A percentile compares a stretch with the other conserved stretches of the same genome.
These are phyloP conservation scores for Ceraceosorus guamensis DNA, from an alignment of 1,284 basidiomycete species.

Conservation along the genomic window DNA sequence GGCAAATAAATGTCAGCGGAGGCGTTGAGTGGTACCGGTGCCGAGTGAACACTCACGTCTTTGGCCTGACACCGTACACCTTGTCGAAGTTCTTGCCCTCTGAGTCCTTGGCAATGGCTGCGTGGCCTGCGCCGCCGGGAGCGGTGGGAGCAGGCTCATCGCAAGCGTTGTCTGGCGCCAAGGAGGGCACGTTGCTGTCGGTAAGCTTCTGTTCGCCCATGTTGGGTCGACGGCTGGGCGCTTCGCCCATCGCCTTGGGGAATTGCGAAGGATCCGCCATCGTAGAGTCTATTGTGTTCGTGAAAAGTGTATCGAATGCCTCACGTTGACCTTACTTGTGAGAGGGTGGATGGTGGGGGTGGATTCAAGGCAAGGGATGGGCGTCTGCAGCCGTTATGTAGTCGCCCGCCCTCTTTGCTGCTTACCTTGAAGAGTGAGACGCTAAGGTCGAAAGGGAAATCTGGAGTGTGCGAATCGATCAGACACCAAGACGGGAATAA, in stretches of 20 bases:
- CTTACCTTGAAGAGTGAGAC: too few species aligned
- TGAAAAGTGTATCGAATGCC: too few species aligned
- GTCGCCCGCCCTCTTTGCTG: too few species aligned
- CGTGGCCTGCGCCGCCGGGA: slow-evolving; percentile 29
- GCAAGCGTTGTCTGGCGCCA: slow-evolving; percentile 38
- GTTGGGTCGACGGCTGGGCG: slow-evolving; percentile 14
- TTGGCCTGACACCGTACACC: slow-evolving; percentile 40
- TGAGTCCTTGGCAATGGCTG: slow-evolving; percentile 30
- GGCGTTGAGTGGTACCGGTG: background rate
- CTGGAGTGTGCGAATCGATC: too few species aligned
- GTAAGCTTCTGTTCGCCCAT: slow-evolving; percentile 27
- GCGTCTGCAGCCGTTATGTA: too few species aligned
- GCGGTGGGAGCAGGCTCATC: slow-evolving; percentile 36
- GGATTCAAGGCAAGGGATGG: too few species aligned
- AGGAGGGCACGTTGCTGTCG: slow-evolving; percentile 19
- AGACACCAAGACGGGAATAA: too few species aligned
- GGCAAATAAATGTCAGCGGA: background rate
- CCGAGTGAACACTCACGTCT: slow-evolving; percentile 16
- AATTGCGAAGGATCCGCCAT: too few species aligned
- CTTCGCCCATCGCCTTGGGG: slow-evolving; percentile 22
- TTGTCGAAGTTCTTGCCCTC: slow-evolving; percentile 33
- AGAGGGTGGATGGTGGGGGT: too few species aligned
- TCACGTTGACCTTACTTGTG: too few species aligned
- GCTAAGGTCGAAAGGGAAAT: too few species aligned
- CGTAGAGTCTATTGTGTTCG: too few species aligned